A percentile compares a stretch with the other conserved stretches of the same genome.
Conservation (phyloP, 768 basidiomycete genomes). For the Tremella yokohamensis region DNA sequence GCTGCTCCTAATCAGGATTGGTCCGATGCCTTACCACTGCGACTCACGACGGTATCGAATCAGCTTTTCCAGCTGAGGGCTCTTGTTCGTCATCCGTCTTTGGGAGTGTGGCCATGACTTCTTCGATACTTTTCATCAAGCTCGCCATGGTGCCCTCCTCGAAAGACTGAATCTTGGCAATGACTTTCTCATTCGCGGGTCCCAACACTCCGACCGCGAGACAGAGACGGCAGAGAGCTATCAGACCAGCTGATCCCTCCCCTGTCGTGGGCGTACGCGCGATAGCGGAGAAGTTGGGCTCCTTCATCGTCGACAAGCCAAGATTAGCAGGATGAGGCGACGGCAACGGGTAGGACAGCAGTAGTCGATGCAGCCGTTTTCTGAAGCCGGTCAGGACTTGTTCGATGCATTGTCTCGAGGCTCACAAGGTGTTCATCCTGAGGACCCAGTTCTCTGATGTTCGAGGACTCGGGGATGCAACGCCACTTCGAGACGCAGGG, state of each 20-base stretch:
- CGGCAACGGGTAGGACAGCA: conserved; percentile 38
- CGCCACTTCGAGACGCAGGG: conserved; percentile 7
- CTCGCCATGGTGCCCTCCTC: conserved; percentile 79
- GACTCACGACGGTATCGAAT: conserved; percentile 1
- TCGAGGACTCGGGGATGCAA: conserved; percentile 17
- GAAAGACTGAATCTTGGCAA: conserved; percentile 79
- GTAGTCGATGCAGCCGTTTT: conserved; percentile 41
- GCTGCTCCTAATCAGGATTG: conserved; percentile 14
- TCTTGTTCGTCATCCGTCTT: conserved; percentile 13
- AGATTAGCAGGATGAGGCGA: conserved; percentile 33
- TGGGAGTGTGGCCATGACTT: conserved; percentile 51
- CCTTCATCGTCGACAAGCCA: conserved; percentile 59
- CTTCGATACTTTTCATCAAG: conserved; percentile 90
- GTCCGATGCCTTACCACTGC: conserved; percentile 64
- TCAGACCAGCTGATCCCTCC: conserved; percentile 56
- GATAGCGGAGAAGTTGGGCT: conserved; percentile 81
- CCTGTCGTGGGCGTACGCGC: conserved; percentile 68
- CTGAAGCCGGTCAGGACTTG: conserved; percentile 13
- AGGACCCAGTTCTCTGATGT: conserved; percentile 43
- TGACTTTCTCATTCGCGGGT: conserved; percentile 80
- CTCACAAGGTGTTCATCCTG: conserved; percentile 40
- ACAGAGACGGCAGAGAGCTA: conserved; percentile 73
- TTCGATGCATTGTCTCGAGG: background rate
- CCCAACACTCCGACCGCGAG: conserved; percentile 86
- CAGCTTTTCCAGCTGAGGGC: background rate